Percentiles rank a stretch among this genome's conserved stretches.
Conservation (phyloP, 441 rosid species). For the Pelargonium citronellum region DNA sequence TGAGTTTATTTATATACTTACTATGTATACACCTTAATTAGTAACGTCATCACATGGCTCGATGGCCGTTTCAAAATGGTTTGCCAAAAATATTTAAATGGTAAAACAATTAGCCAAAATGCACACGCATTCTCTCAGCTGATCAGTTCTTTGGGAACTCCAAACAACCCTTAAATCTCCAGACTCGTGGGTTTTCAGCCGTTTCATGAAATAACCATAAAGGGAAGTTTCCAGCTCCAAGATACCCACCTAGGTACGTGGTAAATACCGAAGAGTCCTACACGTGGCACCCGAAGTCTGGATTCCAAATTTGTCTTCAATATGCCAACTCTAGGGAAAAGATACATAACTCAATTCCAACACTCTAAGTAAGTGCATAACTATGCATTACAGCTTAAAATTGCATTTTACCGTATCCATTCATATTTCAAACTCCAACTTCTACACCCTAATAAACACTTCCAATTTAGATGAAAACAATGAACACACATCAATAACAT, state of each 20-base stretch:
- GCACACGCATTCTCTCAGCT: neutral
- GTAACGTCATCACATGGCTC: neutral
- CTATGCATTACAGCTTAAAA: neutral
- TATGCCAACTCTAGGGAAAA: constrained; percentile 7
- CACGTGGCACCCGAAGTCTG: neutral
- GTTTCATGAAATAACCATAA: neutral
- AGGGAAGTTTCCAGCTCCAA: neutral
- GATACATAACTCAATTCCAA: neutral
- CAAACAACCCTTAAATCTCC: constrained; percentile 1
- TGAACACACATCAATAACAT: neutral
- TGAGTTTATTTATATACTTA: neutral
- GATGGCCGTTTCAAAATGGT: neutral
- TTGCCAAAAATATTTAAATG: neutral
- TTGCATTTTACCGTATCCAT: neutral
- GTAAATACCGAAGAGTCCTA: neutral
- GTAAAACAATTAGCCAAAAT: neutral
- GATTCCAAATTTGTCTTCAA: neutral
- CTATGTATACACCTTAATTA: neutral
- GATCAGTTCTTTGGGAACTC: neutral
- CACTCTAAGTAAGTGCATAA: constrained; percentile 1
- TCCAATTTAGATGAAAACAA: neutral
- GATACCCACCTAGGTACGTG: neutral
- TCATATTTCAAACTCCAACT: neutral
- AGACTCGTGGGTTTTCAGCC: neutral
- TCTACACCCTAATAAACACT: neutral